These are phyloP conservation scores for Fusarium transvaalense DNA, from an alignment of 2,329 filamentous ascomycete species.

Conservation along the genomic window DNA sequence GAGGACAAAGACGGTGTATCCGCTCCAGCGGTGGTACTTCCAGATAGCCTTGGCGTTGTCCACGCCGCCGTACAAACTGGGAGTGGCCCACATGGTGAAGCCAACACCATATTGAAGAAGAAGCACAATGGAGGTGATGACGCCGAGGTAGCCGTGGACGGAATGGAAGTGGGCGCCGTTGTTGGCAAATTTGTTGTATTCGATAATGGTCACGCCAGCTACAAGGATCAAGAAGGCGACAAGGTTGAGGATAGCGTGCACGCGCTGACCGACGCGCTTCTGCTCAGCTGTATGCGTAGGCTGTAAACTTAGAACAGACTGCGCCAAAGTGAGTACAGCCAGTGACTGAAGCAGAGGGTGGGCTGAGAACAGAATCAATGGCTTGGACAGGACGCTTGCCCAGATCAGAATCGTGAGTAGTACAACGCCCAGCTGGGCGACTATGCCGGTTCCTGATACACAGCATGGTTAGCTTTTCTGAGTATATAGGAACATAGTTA, in stretches of 20 bases:
- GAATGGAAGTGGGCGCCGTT: constrained; percentile 81
- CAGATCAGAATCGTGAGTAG: constrained; percentile 83
- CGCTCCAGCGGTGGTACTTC: constrained; percentile 86
- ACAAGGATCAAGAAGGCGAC: constrained; percentile 72
- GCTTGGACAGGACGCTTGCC: constrained; percentile 77
- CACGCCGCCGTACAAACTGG: constrained; percentile 80
- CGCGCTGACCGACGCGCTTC: constrained; percentile 71
- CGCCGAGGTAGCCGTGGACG: constrained; percentile 84
- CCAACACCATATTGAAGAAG: constrained; percentile 82
- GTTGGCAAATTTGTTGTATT: constrained; percentile 84
- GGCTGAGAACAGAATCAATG: constrained; percentile 84
- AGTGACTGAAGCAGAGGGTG: constrained; percentile 81
- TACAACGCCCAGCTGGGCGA: constrained; percentile 83
- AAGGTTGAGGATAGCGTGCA: constrained; percentile 79
- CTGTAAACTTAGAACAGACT: constrained; percentile 87
- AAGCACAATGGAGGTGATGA: constrained; percentile 78
- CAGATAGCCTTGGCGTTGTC: constrained; percentile 85
- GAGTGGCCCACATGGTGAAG: constrained; percentile 83
- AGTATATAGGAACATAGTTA: background rate
- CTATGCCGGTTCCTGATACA: constrained; percentile 78
- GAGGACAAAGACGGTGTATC: constrained; percentile 79
- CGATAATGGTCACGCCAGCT: constrained; percentile 77
- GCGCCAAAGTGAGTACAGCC: constrained; percentile 79
- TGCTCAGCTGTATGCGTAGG: constrained; percentile 83
- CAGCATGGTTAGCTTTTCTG: constrained; percentile 9